Base-by-base conservation (phyloP, 805 yeast species). In the Cyberlindnera misumaiensis region DNA sequence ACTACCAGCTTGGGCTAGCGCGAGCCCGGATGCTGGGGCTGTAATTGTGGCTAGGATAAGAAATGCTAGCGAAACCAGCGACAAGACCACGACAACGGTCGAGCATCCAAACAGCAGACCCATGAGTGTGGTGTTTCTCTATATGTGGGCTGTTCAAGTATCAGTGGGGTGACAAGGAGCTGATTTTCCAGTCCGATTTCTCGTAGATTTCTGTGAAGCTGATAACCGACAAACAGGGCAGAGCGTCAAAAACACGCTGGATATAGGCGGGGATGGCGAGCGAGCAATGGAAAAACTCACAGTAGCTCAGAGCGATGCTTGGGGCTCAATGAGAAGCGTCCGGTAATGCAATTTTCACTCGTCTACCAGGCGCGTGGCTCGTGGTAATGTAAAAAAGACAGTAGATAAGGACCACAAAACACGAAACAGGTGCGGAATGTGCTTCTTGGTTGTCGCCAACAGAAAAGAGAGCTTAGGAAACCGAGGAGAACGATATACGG, bases 1-100 rank as follows among this genome's bases (percentile, higher is more conserved):
- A 30, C 58, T 55, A 15, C 60, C 60, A 26, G 76, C 67, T 26
- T 67, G 54, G 6, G 80, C 79, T 11, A 83, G 47, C 4, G 64
- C 63, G 33, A 83, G 67, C 3, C 59, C 44, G 8, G 72, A 64
- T 2, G 77, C 76, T 0, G 94, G 90, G 10, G 75, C 68, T 1
- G 86, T 70, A 18, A 83, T 65, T 14, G 77, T 67, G 3, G 81
- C 75, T 24, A 83, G 56, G 30, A 83, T 63, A 32, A 83, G 60
- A 43, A 81, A 75, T 11, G 80, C 89, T 49, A 81, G 59, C 2
- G 88, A 66, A 10, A 72, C 65, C 35, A 70, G 53, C 46, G 71
- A 72, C 16, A 77, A 57, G 27, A 72, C 47, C 33, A 72, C 62
- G n/a, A 73, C 59, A 13, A 57, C 47, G 8, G 72, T 55, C 16